A percentile compares a stretch with the other conserved stretches of the same genome.
These are phyloP conservation scores for Paramecium biaurelia DNA, from an alignment of 73 alveolate species.

Conservation along the genomic window DNA sequence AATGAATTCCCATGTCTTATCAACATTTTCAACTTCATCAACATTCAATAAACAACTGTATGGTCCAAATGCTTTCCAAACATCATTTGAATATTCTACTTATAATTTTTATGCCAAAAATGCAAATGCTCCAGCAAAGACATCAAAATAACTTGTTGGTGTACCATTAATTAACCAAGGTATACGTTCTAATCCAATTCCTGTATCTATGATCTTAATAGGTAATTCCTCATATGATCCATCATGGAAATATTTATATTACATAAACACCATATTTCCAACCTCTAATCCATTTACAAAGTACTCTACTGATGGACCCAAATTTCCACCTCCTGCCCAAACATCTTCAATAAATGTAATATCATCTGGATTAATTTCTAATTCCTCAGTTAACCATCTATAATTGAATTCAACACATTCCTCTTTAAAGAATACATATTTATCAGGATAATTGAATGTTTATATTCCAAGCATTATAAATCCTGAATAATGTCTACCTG, in stretches of 20 bases:
- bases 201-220: constrained; percentile 95
- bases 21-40: constrained; percentile 96
- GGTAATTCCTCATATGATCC: constrained; percentile 95
- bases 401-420: constrained; percentile 97
- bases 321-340: constrained; percentile 99
- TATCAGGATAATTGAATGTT: constrained; percentile 95
- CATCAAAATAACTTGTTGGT: constrained; percentile 95
- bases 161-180: constrained; percentile 98
- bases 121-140: constrained; percentile 86
- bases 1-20: constrained; percentile 90
- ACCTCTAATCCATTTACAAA: constrained; percentile 97
- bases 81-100: constrained; percentile 77
- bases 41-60: constrained; percentile 91
- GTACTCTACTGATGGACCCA: constrained; percentile 98
- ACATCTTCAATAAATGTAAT: constrained; percentile 98
- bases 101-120: constrained; percentile 76
- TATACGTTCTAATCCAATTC: constrained; percentile 98
- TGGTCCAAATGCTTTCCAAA: constrained; percentile 98
- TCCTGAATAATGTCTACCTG: constrained; percentile 99
- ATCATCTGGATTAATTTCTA: constrained; percentile 94
- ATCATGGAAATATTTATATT: constrained; percentile 96
- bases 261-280: constrained; percentile 98
- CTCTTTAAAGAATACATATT: constrained; percentile 94
- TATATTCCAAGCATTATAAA: constrained; percentile 97
- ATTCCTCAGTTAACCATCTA: constrained; percentile 95